Base-by-base conservation (phyloP, 2,329 filamentous ascomycete species). In the Graphilbum fragrans region DNA sequence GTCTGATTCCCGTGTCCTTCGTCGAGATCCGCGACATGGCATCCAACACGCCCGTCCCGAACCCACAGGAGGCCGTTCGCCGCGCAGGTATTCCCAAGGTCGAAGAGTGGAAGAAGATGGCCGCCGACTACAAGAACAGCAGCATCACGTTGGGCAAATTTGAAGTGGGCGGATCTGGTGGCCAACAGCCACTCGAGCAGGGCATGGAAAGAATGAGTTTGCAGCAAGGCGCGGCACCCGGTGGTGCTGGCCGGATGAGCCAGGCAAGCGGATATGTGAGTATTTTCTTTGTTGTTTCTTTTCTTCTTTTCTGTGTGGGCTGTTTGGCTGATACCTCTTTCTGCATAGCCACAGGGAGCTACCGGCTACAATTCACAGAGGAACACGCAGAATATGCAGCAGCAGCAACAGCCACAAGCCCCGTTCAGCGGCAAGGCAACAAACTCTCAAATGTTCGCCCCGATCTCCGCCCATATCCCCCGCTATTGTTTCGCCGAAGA, bases 61-160 rank as follows among this genome's bases (percentile, higher is more conserved):
- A 96, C 58, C 78, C 90, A 0, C 70, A 84, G 21, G 88, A 88
- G 23, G 90, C 92, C 1, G 86, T 98, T 42, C 77, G 78, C 52
- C 80, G 81, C 52, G 92, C 92, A 2, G 88, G 90, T 18, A 88
- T 98, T 8, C 92, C 92, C 12, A 82, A 81, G 54, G 92, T 98
- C 4, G 92, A 98, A 57, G 92, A 98, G 55, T 98, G 92, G 92
- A 98, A 98, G 69, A 94, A 93, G 65, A 95, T 95, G 86, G 88
- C 92, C 1, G 90, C 90, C 42, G 90, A 95, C 49, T 98, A 98
- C 65, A 98, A 98, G 69, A 95, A 96, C 59, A 94, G 88, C 59
- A 96, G 92, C 63, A 96, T 98, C 57, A 90, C 88, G 0, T 67
- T 98, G 34, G 92, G 92, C 50, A 94, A 90, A 62, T 90, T 93